Evolutionary conservation across 495 filamentous ascomycete genomes (phyloP).

Genomic region (Hypoxylon crocopeplum): DNA sequence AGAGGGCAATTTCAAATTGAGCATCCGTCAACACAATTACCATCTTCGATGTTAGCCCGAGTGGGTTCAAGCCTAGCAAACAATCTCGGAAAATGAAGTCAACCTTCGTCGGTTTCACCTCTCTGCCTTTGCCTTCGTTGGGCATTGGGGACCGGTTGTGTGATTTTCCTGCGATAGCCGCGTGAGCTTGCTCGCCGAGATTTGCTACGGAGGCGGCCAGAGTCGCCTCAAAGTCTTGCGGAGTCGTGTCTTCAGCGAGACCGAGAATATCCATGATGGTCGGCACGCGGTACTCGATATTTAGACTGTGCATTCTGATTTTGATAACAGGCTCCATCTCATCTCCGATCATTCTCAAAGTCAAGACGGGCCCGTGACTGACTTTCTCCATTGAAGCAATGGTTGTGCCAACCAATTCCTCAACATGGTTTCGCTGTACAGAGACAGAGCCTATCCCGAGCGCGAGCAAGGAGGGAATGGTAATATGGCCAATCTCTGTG

Average conservation of each 20-base stretch:
- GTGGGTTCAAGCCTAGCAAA: slow-evolving; percentile 84
- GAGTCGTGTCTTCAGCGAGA: slow-evolving; percentile 68
- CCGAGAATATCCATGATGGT: slow-evolving; percentile 80
- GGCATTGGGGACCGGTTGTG: slow-evolving; percentile 5
- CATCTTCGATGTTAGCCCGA: slow-evolving; percentile 73
- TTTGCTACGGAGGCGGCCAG: slow-evolving; percentile 82
- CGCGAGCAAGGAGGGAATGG: slow-evolving; percentile 80
- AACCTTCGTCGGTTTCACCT: slow-evolving; percentile 62
- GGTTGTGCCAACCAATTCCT: slow-evolving; percentile 66
- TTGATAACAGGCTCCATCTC: slow-evolving; percentile 92
- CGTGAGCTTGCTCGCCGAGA: slow-evolving; percentile 66
- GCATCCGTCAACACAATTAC: slow-evolving; percentile 80
- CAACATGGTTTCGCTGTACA: slow-evolving; percentile 67
- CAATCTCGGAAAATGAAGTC: slow-evolving; percentile 80
- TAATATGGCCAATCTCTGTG: slow-evolving; percentile 81
- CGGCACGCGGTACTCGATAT: slow-evolving; percentile 83
- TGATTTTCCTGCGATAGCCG: slow-evolving; percentile 48
- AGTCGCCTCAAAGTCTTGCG: slow-evolving; percentile 75
- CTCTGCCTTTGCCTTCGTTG: slow-evolving; percentile 37
- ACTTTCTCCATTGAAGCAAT: slow-evolving; percentile 55
- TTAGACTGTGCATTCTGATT: slow-evolving; percentile 80
- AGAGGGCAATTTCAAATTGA: slow-evolving; percentile 66
- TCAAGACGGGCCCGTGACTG: slow-evolving; percentile 47
- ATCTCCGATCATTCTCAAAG: slow-evolving; percentile 83
- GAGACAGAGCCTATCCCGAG: slow-evolving; percentile 67